Percentiles rank a stretch among this genome's conserved stretches.
Conservation (phyloP, 495 filamentous ascomycete species). For the Arthonia radiata region DNA sequence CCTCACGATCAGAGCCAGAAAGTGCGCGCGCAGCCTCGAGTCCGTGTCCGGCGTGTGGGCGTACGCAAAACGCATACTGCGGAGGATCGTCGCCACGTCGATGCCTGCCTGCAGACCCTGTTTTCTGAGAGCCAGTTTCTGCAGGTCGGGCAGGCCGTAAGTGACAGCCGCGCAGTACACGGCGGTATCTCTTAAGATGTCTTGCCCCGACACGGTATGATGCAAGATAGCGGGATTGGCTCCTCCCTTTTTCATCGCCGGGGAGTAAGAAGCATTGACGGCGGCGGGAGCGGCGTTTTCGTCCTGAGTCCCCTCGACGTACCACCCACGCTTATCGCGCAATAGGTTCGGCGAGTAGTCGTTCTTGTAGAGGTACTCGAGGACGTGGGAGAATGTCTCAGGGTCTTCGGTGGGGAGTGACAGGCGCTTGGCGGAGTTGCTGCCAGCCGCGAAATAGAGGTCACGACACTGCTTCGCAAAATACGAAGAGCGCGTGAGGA, state of each 20-base stretch:
- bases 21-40: conserved; percentile 72
- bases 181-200: conserved; percentile 70
- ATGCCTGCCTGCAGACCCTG: conserved; percentile 61
- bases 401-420: conserved; percentile 65
- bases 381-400: conserved; percentile 69
- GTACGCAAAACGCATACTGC: conserved; percentile 68
- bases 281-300: too few species aligned
- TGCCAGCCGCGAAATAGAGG: conserved; percentile 33
- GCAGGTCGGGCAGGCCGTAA: conserved; percentile 58
- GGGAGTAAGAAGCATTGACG: too few species aligned
- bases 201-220: too few species aligned
- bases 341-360: conserved; percentile 47
- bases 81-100: conserved; percentile 58
- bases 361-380: conserved; percentile 85
- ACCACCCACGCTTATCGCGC: conserved; percentile 17
- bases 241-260: too few species aligned
- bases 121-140: conserved; percentile 61
- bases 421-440: conserved; percentile 46
- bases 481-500: conserved; percentile 54
- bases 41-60: conserved; percentile 70
- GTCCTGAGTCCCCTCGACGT: too few species aligned
- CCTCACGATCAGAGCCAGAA: conserved; percentile 75
- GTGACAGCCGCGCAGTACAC: conserved; percentile 75
- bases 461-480: conserved; percentile 30
- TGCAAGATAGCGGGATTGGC: too few species aligned